Evolutionary conservation across 257 asterid species (phyloP), one percentile per base, ranked within the genome.

Genomic region (Orobanche coerulescens): DNA sequence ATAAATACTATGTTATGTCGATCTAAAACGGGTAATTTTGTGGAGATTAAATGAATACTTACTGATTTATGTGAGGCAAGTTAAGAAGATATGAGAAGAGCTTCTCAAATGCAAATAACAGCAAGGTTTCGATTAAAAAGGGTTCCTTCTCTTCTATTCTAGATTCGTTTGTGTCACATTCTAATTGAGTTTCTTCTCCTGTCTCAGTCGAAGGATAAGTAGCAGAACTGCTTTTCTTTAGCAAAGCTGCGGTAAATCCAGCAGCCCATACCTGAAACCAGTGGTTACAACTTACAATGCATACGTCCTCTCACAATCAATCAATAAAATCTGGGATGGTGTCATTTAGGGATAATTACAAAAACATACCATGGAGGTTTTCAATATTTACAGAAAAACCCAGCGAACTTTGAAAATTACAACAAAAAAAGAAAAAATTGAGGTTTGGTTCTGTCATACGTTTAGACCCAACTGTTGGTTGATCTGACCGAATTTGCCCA

Each of bases 241-340:
- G 76, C 75, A 91, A 12, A 26, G 96, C 97, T 15, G 95, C 76
- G 62, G 92, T 72, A 72, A 83, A 87, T 71, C 97, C 97, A 58
- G 97, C 97, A 58, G 96, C 97, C 97, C 97, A 91, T 20, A 90
- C 96, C 96, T 87, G 80, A 58, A 51, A 71, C 63, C 14, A 13
- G 48, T 26, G 55, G 59, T 16, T 51, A 24, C 25, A 70, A n/a
- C n/a, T 26, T 16, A 52, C 25, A 51, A 62, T 40, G 19, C 54
- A 37, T 18, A 44, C 46, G 22, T 61, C 12, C 37, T 58, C 25
- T 72, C 73, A 60, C 28, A 34, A 23, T 51, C 48, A 58, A 10
- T 14, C 69, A 39, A 56, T 2, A 46, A 47, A 22, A 37, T 48
- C 28, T 47, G 57, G 30, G 47, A 44, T 36, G 58, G 58, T 46